Evolutionary conservation across 768 basidiomycete genomes (phyloP), one percentile per base, ranked within the genome.

Genomic region (Termitomyces bulborhizus): DNA sequence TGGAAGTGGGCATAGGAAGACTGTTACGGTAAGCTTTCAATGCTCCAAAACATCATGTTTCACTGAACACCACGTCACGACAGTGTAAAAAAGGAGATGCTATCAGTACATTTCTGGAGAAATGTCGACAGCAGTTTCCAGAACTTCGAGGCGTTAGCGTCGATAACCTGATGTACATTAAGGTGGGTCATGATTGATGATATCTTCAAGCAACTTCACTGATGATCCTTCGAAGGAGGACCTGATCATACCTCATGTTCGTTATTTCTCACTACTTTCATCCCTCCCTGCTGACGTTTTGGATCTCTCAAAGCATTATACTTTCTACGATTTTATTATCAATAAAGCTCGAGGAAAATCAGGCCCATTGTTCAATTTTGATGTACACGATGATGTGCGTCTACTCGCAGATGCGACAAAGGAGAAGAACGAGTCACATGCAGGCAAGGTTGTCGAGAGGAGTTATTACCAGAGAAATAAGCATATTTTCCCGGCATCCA

Each of bases 291-390:
- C 21, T 36, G 53, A 51, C 51, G 13, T 47, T 54, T 36, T 48
- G 9, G 8, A 29, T 43, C 21, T 34, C 36, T 5, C 27, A n/a
- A 62, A 98, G 93, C 96, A 98, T 68, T 84, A 98, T 71, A 97
- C 95, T 1, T 99, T 99, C 68, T 98, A 98, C 69, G 91, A 95
- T 71, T 98, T 99, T 61, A 97, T 99, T 61, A 77, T 98, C 63
- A 98, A 98, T 78, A 98, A 97, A 72, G 94, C 95, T 7, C 85
- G 97, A 24, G 97, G 97, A 27, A 99, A 99, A 71, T 97, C 94
- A 0, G 97, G 97, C 0, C 97, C 97, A 5, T 72, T 99, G 53
- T 99, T 99, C 75, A 97, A 90, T 69, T 99, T 99, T 65, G 97
- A 99, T 70, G 97, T 98, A 6, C 97, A 99, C 68, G 97, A 99